Conservation (phyloP, 1,284 basidiomycete genomes). For the Apiotrichum siamense region DNA sequence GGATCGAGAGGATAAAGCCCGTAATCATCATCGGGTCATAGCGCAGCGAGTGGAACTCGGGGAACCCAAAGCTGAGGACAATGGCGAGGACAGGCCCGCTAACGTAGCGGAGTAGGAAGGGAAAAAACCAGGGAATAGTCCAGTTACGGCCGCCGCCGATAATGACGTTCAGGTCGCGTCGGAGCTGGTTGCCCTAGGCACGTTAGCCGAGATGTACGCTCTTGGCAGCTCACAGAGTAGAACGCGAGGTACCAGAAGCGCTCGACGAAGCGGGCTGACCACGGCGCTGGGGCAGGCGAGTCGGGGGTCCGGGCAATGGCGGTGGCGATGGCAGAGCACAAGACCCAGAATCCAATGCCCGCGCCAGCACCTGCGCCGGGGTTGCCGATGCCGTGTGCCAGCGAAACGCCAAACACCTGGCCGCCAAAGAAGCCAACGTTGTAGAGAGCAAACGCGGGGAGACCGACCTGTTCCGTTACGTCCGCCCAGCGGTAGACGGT, state of each 20-base stretch:
- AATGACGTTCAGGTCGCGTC: constrained; percentile 23
- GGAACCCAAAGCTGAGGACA: constrained; percentile 23
- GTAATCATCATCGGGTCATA: constrained; percentile 25
- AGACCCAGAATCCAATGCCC: constrained; percentile 15
- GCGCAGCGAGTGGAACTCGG: constrained; percentile 21
- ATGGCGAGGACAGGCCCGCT: constrained; percentile 22
- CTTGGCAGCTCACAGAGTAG: constrained; percentile 15
- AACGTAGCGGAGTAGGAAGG: constrained; percentile 22
- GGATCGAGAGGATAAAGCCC: constrained; percentile 20
- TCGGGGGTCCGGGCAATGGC: constrained; percentile 7
- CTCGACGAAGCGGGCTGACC: constrained; percentile 4
- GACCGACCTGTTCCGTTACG: constrained; percentile 14
- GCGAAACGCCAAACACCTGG: constrained; percentile 17
- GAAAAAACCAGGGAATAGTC: constrained; percentile 22
- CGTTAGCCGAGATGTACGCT: background rate
- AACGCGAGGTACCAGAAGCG: constrained; percentile 25
- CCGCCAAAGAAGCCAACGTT: constrained; percentile 18
- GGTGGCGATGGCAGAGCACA: constrained; percentile 9
- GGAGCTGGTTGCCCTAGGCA: constrained; percentile 20
- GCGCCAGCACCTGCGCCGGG: constrained; percentile 19
- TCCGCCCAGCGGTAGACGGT: constrained; percentile 21
- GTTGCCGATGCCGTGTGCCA: constrained; percentile 15
- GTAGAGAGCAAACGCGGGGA: constrained; percentile 13
- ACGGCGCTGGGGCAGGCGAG: constrained; percentile 1
- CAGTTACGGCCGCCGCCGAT: constrained; percentile 20